These are phyloP conservation scores for Calonectria pteridis DNA, from an alignment of 2,329 filamentous ascomycete species.

Conservation along the genomic window DNA sequence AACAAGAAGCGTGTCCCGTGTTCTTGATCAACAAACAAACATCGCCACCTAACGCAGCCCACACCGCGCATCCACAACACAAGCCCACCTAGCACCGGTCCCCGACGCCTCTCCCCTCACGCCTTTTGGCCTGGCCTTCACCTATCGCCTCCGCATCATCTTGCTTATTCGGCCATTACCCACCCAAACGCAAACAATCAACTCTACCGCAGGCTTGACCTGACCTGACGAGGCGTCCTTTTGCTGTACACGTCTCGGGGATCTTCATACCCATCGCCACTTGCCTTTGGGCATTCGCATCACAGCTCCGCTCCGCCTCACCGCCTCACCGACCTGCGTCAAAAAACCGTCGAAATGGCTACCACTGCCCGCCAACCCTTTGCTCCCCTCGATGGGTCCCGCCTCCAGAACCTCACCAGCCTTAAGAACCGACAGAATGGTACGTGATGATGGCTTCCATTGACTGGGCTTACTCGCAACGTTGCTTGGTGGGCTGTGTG, in stretches of 20 bases:
- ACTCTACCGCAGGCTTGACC: not conserved
- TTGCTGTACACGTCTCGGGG: not conserved
- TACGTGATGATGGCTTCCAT: slow-evolving; percentile 54
- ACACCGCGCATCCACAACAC: not conserved
- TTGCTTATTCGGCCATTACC: slow-evolving; percentile 11
- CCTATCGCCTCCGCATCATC: not conserved
- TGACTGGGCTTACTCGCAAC: slow-evolving; percentile 3
- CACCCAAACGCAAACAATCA: slow-evolving; percentile 4
- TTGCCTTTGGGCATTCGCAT: not conserved
- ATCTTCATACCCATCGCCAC: not conserved
- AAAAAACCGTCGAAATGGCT: slow-evolving; percentile 59
- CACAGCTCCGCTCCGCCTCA: not conserved
- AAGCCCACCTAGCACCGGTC: not conserved
- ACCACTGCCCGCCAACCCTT: slow-evolving; percentile 77
- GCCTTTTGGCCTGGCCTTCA: not conserved
- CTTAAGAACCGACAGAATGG: slow-evolving; percentile 84
- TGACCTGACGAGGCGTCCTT: slow-evolving; percentile 9
- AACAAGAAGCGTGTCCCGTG: slow-evolving; percentile 18
- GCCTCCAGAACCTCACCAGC: slow-evolving; percentile 79
- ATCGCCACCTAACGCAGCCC: slow-evolving; percentile 13
- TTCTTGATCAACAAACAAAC: slow-evolving; percentile 26
- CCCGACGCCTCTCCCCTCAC: not conserved
- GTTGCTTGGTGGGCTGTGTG: not conserved
- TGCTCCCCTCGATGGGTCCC: slow-evolving; percentile 76
- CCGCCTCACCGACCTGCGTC: not conserved